These are phyloP conservation scores for Boletus sensibilis DNA, from an alignment of 768 basidiomycete genomes.

Conservation along the genomic window DNA sequence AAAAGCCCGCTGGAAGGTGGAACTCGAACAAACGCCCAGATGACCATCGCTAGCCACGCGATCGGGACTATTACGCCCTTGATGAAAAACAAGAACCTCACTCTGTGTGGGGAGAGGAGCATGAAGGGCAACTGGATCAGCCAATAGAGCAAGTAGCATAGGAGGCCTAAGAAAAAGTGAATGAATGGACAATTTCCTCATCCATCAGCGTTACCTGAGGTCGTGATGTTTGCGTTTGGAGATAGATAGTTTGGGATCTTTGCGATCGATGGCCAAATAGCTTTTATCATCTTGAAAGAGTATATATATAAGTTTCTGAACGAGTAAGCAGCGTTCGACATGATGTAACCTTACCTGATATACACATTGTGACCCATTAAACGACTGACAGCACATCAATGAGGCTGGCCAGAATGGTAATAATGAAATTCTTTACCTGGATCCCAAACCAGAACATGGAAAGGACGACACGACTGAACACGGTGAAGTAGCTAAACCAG, in stretches of 20 bases:
- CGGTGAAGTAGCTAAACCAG: slow-evolving; percentile 85
- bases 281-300: slow-evolving; percentile 60
- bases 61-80: slow-evolving; percentile 66
- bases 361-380: slow-evolving; percentile 66
- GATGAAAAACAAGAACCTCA: slow-evolving; percentile 71
- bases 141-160: slow-evolving; percentile 80
- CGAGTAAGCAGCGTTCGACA: background rate
- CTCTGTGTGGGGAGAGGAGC: slow-evolving; percentile 72
- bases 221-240: slow-evolving; percentile 58
- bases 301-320: background rate
- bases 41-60: slow-evolving; percentile 68
- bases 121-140: slow-evolving; percentile 73
- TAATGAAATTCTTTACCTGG: slow-evolving; percentile 43
- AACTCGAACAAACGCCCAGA: slow-evolving; percentile 75
- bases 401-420: background rate
- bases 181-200: background rate
- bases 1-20: slow-evolving; percentile 63
- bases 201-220: slow-evolving; percentile 40
- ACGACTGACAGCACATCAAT: slow-evolving; percentile 37
- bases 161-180: slow-evolving; percentile 45
- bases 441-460: slow-evolving; percentile 83
- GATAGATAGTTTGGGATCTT: slow-evolving; percentile 65
- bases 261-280: slow-evolving; percentile 75
- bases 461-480: slow-evolving; percentile 72
- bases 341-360: slow-evolving; percentile 46